phyloP scores from a whole-genome alignment of 495 filamentous ascomycete genomes.

The Penicillium manginii region DNA sequence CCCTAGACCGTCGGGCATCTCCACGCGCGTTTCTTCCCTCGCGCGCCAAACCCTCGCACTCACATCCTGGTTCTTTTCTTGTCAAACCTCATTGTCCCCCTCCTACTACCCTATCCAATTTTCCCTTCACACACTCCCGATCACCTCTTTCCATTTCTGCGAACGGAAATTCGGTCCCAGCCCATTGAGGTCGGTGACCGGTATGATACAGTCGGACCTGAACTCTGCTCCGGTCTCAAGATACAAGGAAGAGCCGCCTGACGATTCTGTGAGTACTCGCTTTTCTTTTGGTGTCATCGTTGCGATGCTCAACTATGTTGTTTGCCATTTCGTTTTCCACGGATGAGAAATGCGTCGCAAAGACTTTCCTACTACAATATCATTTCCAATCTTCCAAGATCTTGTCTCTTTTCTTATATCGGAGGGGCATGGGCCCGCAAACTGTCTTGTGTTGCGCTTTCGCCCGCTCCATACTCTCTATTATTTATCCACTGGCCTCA shows the following conservation, averaged over 20 bases:
- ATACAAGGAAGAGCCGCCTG: conserved; percentile 48
- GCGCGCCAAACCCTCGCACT: conserved; percentile 15
- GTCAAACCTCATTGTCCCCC: conserved; percentile 6
- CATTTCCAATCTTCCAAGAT: conserved; percentile 12
- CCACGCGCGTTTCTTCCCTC: conserved; percentile 23
- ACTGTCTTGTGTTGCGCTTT: neutral
- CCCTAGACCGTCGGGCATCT: conserved; percentile 16
- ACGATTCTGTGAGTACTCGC: conserved; percentile 46
- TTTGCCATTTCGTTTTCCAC: conserved; percentile 19
- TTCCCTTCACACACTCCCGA: conserved; percentile 3
- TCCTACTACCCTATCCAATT: conserved; percentile 3
- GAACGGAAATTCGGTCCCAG: conserved; percentile 20
- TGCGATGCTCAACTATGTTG: conserved; percentile 13
- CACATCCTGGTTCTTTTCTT: conserved; percentile 21
- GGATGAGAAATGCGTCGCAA: conserved; percentile 17
- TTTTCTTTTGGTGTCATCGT: neutral
- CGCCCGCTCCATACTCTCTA: neutral
- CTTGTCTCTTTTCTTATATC: conserved; percentile 15
- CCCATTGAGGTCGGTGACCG: conserved; percentile 43
- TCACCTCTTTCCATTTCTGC: conserved; percentile 3
- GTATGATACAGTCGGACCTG: conserved; percentile 54
- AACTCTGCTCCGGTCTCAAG: conserved; percentile 39
- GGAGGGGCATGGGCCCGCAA: neutral
- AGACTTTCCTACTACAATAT: conserved; percentile 29
- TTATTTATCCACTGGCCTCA: neutral